These are phyloP conservation scores for Paramyrothecium sp. DNA, from an alignment of 2,329 filamentous ascomycete genomes.

Conservation along the genomic window DNA sequence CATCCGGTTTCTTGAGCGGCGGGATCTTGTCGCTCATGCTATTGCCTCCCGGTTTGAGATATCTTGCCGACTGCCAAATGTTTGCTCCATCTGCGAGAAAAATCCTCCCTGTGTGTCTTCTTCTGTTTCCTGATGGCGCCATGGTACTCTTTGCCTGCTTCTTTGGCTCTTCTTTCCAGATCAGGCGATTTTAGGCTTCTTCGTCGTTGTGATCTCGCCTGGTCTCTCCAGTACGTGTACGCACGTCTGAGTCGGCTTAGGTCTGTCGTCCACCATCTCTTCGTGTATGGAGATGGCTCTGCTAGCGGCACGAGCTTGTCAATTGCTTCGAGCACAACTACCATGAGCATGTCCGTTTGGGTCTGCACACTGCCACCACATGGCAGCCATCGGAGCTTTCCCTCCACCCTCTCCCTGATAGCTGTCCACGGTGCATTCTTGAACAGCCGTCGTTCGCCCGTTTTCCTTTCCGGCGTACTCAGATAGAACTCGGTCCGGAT, in stretches of 20 bases:
- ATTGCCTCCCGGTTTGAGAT: slow-evolving; percentile 13
- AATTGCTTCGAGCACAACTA: slow-evolving; percentile 10
- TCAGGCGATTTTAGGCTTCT: background rate
- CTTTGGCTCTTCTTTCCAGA: slow-evolving; percentile 1
- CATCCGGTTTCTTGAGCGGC: slow-evolving; percentile 9
- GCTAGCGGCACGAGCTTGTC: slow-evolving; percentile 6
- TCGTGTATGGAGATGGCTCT: slow-evolving; percentile 9
- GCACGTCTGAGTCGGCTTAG: slow-evolving; percentile 6
- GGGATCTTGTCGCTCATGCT: slow-evolving; percentile 17
- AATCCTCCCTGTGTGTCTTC: slow-evolving; percentile 21
- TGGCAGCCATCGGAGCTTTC: background rate
- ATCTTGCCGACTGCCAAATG: slow-evolving; percentile 23
- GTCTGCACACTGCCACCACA: slow-evolving; percentile 1
- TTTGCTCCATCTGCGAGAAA: slow-evolving; percentile 20
- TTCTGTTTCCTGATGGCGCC: slow-evolving; percentile 18
- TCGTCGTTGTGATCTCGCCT: background rate
- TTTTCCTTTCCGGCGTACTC: background rate
- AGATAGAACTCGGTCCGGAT: background rate
- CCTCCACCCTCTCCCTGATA: slow-evolving; percentile 4
- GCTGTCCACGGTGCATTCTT: slow-evolving; percentile 2
- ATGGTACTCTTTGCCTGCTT: slow-evolving; percentile 3
- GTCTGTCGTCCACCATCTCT: slow-evolving; percentile 9
- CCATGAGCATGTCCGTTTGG: slow-evolving; percentile 7
- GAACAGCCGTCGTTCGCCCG: background rate
- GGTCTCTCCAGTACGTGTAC: slow-evolving; percentile 1